phyloP scores from a whole-genome alignment of 306 rosid species.

The Carpinus fangiana region DNA sequence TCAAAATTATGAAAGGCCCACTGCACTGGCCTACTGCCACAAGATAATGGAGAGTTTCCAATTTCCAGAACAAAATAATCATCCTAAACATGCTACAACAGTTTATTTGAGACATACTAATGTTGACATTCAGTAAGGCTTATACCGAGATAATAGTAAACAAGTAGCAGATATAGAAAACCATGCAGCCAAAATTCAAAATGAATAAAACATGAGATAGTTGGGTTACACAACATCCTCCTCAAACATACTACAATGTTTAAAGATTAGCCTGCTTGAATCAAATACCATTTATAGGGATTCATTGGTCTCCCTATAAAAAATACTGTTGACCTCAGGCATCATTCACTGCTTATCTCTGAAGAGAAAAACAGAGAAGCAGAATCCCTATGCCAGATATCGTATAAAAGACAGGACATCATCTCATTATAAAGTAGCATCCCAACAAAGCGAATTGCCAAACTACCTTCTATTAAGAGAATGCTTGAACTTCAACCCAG shows the following conservation, averaged over 20 bases:
- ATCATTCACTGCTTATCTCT: neutral
- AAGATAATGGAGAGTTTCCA: neutral
- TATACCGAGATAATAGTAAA: neutral
- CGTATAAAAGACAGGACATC: neutral
- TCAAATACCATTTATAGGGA: neutral
- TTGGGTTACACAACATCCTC: neutral
- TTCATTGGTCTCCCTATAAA: neutral
- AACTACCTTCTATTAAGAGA: neutral
- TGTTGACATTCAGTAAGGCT: neutral
- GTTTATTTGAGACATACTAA: neutral
- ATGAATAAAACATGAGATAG: neutral
- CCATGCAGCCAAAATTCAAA: neutral
- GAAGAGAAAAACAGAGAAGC: neutral
- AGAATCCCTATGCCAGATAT: neutral
- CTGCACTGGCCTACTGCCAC: neutral
- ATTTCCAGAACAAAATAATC: neutral
- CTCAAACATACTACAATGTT: neutral
- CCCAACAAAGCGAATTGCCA: no score
- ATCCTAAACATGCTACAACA: neutral
- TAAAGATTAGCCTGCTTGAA: neutral
- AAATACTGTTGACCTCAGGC: neutral
- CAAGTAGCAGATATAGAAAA: neutral
- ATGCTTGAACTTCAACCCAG: neutral
- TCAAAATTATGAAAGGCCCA: constrained; percentile 17
- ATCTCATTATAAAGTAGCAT: neutral